Evolutionary conservation across 805 yeast genomes (phyloP).

Genomic region (Lachancea quebecensis): DNA sequence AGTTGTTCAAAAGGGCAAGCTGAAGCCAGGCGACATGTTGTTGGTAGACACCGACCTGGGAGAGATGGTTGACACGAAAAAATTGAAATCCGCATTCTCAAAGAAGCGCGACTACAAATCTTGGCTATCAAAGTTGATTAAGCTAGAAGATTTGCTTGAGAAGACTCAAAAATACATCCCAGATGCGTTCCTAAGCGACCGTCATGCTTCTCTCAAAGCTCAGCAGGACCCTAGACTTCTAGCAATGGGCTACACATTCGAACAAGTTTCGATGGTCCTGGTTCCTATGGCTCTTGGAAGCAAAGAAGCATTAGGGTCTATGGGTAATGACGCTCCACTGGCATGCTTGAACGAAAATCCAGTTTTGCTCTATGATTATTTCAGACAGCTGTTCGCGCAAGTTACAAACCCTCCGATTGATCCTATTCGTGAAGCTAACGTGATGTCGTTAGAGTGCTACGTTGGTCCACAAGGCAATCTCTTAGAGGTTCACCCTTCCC

Average conservation of each 20-base stretch:
- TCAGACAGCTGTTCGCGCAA: constrained; percentile 94
- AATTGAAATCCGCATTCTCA: constrained; percentile 73
- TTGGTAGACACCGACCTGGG: constrained; percentile 92
- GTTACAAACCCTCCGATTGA: constrained; percentile 98
- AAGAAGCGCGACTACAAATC: constrained; percentile 84
- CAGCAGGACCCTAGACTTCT: constrained; percentile 77
- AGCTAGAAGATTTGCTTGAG: constrained; percentile 64
- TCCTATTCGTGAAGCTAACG: constrained; percentile 93
- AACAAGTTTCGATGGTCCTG: constrained; percentile 73
- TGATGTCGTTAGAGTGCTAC: constrained; percentile 95
- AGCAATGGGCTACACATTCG: constrained; percentile 92
- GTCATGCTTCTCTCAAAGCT: constrained; percentile 34
- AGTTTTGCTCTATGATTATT: constrained; percentile 81
- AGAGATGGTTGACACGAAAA: constrained; percentile 86
- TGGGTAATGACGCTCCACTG: constrained; percentile 96
- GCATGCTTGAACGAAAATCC: constrained; percentile 96
- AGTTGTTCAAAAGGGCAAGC: constrained; percentile 83
- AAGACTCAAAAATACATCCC: constrained; percentile 41
- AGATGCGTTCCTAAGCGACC: constrained; percentile 17
- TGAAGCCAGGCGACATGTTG: constrained; percentile 94
- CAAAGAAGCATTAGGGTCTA: constrained; percentile 92
- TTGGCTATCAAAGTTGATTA: constrained; percentile 84
- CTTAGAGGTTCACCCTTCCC: constrained; percentile 84
- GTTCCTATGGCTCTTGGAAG: constrained; percentile 92
- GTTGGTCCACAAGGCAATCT: constrained; percentile 93